A percentile compares a stretch with the other conserved stretches of the same genome.
Conservation (phyloP, 2,329 filamentous ascomycete species). For the Penicillium frequentans region DNA sequence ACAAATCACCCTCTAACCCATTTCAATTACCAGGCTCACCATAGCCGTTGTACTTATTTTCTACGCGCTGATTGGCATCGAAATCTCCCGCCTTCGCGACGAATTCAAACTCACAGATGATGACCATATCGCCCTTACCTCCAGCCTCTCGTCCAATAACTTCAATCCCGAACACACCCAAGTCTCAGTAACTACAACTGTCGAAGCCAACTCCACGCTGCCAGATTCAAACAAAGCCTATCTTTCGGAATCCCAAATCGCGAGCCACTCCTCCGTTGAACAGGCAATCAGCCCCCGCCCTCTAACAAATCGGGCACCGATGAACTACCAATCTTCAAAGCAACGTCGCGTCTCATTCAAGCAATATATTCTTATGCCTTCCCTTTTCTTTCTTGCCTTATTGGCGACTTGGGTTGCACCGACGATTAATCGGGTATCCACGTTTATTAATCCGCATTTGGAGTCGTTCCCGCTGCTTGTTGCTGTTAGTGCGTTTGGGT, state of each 20-base stretch:
- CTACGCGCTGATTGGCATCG: slow-evolving; percentile 31
- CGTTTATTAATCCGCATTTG: slow-evolving; percentile 29
- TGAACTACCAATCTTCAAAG: slow-evolving; percentile 8
- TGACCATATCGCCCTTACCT: slow-evolving; percentile 30
- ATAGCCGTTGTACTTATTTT: slow-evolving; percentile 25
- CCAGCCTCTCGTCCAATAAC: slow-evolving; percentile 9
- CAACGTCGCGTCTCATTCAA: slow-evolving; percentile 36
- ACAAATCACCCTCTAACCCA: neutral
- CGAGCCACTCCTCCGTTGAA: slow-evolving; percentile 10
- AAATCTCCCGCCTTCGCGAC: slow-evolving; percentile 33
- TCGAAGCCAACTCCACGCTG: slow-evolving; percentile 1
- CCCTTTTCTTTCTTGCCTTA: slow-evolving; percentile 38
- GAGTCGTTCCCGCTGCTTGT: slow-evolving; percentile 32
- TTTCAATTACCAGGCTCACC: slow-evolving; percentile 23
- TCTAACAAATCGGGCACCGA: neutral
- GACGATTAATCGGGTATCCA: slow-evolving; percentile 37
- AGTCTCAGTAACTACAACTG: slow-evolving; percentile 10
- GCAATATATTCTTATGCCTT: slow-evolving; percentile 42
- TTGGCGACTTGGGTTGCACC: slow-evolving; percentile 39
- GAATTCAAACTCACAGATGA: slow-evolving; percentile 31
- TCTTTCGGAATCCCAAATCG: slow-evolving; percentile 5
- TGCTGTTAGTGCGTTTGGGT: slow-evolving; percentile 35
- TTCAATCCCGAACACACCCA: slow-evolving; percentile 9
- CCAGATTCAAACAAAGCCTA: neutral
- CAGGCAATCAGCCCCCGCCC: neutral